Evolutionary conservation across 768 basidiomycete genomes (phyloP).

Genomic region (Albatrellus ellisii): DNA sequence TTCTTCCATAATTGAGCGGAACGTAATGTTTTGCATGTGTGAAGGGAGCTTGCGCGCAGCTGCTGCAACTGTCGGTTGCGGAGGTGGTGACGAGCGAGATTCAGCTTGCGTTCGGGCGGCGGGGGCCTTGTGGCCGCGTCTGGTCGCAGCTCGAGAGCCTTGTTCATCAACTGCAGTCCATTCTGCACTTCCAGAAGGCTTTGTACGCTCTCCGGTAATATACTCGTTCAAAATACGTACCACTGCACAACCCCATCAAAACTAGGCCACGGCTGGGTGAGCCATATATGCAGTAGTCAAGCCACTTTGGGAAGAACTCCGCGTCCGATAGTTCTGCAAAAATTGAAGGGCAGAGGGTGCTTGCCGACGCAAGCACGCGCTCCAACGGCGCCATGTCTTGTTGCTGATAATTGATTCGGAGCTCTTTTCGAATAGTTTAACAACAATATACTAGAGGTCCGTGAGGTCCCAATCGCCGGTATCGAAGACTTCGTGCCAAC

Average conservation of each 20-base stretch:
- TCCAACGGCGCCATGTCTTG: conserved; percentile 81
- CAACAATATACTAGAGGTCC: conserved; percentile 82
- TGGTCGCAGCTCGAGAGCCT: conserved; percentile 77
- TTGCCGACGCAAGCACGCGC: conserved; percentile 64
- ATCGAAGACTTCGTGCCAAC: conserved; percentile 74
- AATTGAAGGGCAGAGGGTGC: conserved; percentile 60
- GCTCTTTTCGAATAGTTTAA: conserved; percentile 79
- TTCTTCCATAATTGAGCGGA: conserved; percentile 88
- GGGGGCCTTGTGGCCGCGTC: conserved; percentile 55
- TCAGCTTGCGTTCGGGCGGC: conserved; percentile 53
- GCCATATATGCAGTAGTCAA: conserved; percentile 86
- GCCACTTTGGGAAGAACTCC: conserved; percentile 97
- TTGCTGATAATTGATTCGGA: conserved; percentile 80
- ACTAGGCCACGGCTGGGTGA: conserved; percentile 77
- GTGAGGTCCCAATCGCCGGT: conserved; percentile 81
- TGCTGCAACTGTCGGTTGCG: conserved; percentile 22
- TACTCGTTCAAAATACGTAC: conserved; percentile 81
- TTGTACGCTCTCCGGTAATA: conserved; percentile 63
- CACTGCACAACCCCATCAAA: conserved; percentile 90
- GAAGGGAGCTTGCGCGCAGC: conserved; percentile 28
- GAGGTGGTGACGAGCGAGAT: conserved; percentile 17
- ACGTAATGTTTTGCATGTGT: conserved; percentile 74
- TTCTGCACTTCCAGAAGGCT: conserved; percentile 49
- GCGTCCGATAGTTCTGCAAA: conserved; percentile 76
- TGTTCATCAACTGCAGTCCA: conserved; percentile 89